Evolutionary conservation across 768 basidiomycete species (phyloP).

Genomic region (Rhodotorula paludigena): DNA sequence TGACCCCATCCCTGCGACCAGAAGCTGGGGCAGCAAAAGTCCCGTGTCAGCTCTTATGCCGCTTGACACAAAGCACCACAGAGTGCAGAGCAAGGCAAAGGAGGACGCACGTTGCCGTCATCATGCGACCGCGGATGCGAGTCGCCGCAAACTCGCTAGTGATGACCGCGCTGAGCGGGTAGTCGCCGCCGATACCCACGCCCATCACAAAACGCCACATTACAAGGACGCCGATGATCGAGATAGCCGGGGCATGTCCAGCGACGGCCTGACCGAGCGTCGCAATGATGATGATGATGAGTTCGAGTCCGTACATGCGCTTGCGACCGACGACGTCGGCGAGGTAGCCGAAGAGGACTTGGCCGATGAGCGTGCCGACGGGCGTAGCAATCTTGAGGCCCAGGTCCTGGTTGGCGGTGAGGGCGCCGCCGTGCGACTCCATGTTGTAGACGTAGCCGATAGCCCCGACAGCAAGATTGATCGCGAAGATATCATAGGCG

Average conservation of each 20-base stretch:
- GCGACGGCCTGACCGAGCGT: conserved; percentile 57
- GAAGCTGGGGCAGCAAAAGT: too few relatives aligned
- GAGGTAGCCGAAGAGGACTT: conserved; percentile 39
- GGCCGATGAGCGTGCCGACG: conserved; percentile 38
- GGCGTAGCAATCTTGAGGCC: conserved; percentile 46
- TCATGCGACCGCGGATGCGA: conserved; percentile 57
- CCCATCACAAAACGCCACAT: conserved; percentile 53
- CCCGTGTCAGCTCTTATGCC: too few relatives aligned
- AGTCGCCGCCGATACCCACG: conserved; percentile 72
- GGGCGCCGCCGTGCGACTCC: conserved; percentile 45
- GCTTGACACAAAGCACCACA: not conserved
- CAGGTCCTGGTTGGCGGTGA: conserved; percentile 63
- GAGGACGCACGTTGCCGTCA: conserved; percentile 32
- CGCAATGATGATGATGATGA: conserved; percentile 68
- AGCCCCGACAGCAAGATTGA: conserved; percentile 79
- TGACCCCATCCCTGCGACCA: conserved; percentile 66
- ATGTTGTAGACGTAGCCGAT: conserved; percentile 71
- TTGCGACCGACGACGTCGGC: conserved; percentile 41
- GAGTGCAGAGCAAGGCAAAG: not conserved
- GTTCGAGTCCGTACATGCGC: conserved; percentile 61
- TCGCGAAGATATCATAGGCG: conserved; percentile 83
- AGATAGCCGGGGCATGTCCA: conserved; percentile 58
- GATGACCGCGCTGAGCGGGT: conserved; percentile 55
- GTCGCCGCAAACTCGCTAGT: conserved; percentile 58
- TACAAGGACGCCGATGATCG: conserved; percentile 62